Conservation (phyloP, 257 asterid genomes). For the Prunella vulgaris region DNA sequence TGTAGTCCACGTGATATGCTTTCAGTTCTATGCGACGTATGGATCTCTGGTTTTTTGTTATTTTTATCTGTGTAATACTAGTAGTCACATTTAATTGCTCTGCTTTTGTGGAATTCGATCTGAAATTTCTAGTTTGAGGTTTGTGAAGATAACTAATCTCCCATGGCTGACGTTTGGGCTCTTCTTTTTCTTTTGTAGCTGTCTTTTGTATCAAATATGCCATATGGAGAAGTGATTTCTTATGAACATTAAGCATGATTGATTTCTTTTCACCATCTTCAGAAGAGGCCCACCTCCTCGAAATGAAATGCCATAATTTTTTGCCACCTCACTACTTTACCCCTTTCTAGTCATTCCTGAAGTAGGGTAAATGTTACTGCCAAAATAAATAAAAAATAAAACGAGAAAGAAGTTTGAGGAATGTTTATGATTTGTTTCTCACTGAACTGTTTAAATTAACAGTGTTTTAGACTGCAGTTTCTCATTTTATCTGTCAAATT, state of each 20-base stretch:
- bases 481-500: constrained; percentile 14
- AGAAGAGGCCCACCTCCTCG: background rate
- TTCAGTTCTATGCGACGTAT: constrained; percentile 71
- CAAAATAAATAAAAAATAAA: background rate
- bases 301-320: background rate
- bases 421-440: background rate
- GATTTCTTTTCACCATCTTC: background rate
- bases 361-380: background rate
- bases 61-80: background rate
- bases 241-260: background rate
- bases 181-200: background rate
- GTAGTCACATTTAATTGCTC: background rate
- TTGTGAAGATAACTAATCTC: constrained; percentile 2
- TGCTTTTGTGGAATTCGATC: background rate
- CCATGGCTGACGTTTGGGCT: background rate
- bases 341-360: background rate
- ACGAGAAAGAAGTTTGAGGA: background rate
- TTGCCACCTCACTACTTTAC: background rate
- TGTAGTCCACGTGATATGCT: constrained; percentile 87
- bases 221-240: background rate
- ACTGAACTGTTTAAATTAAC: too few relatives aligned
- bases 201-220: background rate
- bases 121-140: constrained; percentile 6
- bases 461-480: background rate
- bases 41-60: constrained; percentile 12